Base-by-base conservation (phyloP, 1,284 basidiomycete species). In the Filobasidium uniguttulatum region DNA sequence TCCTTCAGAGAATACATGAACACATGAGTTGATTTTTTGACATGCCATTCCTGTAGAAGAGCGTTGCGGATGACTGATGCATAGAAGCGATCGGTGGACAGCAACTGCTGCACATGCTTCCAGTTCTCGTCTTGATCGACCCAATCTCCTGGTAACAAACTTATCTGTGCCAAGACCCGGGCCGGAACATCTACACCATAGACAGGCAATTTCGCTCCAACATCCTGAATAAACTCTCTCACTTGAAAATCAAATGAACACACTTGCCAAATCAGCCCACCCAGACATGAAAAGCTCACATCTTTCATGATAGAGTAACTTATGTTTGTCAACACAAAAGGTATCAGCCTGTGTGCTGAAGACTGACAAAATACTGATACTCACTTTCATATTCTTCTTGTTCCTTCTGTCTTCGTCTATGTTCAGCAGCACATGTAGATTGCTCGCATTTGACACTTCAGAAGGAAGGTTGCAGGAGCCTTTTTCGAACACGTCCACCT, bases 241-340 rank as follows among this genome's bases (percentile, higher is more conserved):
- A 69, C 5, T 65, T 63, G 31, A 55, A 55, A 1, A 49, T 26
- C 29, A 31, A 9, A 7, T 12, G 8, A 20, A 17, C 8, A 17
- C 6, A 33, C 28, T 15, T 12, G 17, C 26, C 22, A 22, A n/a
- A 17, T 47, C 7, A 37, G 34, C 20, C 10, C 23, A n/a, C 19
- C 12, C 17, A 37, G 37, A 25, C 38, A 19, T 10, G 9, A 40
- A 28, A 36, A 17, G 52, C 54, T 40, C 33, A 57, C 59, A 59
- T 45, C 68, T 69, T 28, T 69, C 66, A 26, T 63, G 65, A 49
- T 61, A 69, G 15, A 71, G 59, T 8, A 59, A 56, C 61, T 64
- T 17, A 8, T 33, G 48, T 33, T 43, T 5, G 37, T 23, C 8
- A 37, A 10, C 17, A 23, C 14, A 23, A 41, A 23, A 45, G 22